Conservation (phyloP, 441 rosid genomes). For the Populus hybrid region DNA sequence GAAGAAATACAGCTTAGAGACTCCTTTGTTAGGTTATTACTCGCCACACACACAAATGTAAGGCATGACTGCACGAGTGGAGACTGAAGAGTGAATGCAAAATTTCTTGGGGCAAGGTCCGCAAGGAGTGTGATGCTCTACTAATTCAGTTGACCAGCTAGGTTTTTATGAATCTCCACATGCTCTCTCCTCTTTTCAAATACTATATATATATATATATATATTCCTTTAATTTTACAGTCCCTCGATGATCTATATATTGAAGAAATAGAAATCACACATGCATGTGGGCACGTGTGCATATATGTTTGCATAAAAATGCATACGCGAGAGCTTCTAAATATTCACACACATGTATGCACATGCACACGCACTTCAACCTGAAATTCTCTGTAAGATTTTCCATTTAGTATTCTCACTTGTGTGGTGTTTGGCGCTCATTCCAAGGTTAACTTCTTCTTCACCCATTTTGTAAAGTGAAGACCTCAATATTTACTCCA, state of each 20-base stretch:
- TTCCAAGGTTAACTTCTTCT: slow-evolving; percentile 16
- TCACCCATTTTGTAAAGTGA: not conserved
- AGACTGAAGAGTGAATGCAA: too few relatives aligned
- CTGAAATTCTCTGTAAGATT: slow-evolving; percentile 25
- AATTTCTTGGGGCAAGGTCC: too few relatives aligned
- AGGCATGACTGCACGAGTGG: too few relatives aligned
- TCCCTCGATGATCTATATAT: slow-evolving; percentile 2
- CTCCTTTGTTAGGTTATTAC: too few relatives aligned
- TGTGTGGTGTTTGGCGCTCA: slow-evolving; percentile 19
- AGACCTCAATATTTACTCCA: not conserved
- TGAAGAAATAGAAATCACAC: slow-evolving; percentile 31
- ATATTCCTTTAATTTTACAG: too few relatives aligned
- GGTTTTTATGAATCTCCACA: too few relatives aligned
- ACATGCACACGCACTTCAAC: slow-evolving; percentile 78
- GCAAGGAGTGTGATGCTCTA: too few relatives aligned
- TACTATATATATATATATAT: too few relatives aligned
- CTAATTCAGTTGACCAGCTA: too few relatives aligned
- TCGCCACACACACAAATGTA: too few relatives aligned
- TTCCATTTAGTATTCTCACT: slow-evolving; percentile 18
- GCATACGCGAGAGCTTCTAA: slow-evolving; percentile 52
- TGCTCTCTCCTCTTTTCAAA: too few relatives aligned
- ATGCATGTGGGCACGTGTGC: slow-evolving; percentile 89
- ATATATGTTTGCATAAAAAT: slow-evolving; percentile 17
- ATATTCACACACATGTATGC: slow-evolving; percentile 76
- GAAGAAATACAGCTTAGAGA: too few relatives aligned